A percentile compares a stretch with the other conserved stretches of the same genome.
phyloP scores from a whole-genome alignment of 139 green algal genomes.

The Klebsormidium nitens region DNA sequence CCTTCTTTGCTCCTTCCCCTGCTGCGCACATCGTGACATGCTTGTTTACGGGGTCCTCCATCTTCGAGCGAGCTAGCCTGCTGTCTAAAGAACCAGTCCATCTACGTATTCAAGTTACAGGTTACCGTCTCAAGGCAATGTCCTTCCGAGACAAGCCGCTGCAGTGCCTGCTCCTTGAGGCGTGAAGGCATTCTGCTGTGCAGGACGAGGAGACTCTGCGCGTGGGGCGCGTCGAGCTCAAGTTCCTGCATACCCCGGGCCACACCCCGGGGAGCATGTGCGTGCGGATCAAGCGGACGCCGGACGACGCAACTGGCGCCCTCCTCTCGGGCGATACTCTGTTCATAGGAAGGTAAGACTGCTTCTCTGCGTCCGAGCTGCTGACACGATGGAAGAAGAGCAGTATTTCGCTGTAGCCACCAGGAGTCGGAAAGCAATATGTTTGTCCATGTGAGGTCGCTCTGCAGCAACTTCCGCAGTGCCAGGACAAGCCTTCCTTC shows the following conservation, averaged over 20 bases:
- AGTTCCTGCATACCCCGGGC: conserved; percentile 45
- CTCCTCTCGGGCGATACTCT: conserved; percentile 35
- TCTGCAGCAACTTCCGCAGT: background rate
- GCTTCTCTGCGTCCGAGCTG: too few species aligned
- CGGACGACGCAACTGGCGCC: too few species aligned
- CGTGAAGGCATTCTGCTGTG: background rate
- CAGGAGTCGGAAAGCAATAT: too few species aligned
- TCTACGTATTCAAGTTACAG: background rate
- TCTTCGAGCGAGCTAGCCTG: background rate
- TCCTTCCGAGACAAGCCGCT: background rate
- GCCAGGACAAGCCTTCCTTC: background rate
- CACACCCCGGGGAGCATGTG: conserved; percentile 39
- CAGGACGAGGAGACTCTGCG: conserved; percentile 9
- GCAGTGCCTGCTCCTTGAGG: background rate
- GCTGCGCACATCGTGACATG: background rate
- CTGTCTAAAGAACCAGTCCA: background rate
- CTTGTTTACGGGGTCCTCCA: background rate
- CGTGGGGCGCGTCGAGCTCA: conserved; percentile 11
- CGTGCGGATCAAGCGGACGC: conserved; percentile 32
- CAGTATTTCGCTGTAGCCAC: too few species aligned
- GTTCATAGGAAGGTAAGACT: too few species aligned
- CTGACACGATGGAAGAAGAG: too few species aligned
- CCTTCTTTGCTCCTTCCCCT: background rate
- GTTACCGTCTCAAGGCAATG: background rate
- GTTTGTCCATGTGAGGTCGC: background rate